These are phyloP conservation scores for Carex sylvatica DNA, from an alignment of 202 grass and related monocot species.

Conservation along the genomic window DNA sequence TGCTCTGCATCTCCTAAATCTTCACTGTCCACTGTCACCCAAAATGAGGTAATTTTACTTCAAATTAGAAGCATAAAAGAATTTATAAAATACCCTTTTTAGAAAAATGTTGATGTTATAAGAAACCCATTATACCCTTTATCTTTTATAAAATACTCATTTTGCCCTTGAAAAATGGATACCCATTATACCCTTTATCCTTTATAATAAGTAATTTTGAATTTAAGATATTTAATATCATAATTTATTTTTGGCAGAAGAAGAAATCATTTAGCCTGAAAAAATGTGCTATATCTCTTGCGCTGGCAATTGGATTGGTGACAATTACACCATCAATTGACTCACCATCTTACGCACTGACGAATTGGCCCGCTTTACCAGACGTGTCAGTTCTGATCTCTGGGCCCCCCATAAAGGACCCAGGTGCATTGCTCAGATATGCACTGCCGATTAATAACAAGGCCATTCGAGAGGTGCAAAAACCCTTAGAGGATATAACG, in stretches of 20 bases:
- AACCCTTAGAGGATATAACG: slow-evolving; percentile 88
- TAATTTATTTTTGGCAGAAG: slow-evolving; percentile 39
- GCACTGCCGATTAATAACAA: slow-evolving; percentile 94
- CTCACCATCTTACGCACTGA: slow-evolving; percentile 46
- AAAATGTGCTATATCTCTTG: slow-evolving; percentile 74
- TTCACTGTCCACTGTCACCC: neutral
- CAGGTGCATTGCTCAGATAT: slow-evolving; percentile 90
- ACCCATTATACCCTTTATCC: too few species aligned
- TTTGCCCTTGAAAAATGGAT: too few species aligned
- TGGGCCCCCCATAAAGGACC: slow-evolving; percentile 97
- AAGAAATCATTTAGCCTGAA: slow-evolving; percentile 55
- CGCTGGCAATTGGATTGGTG: slow-evolving; percentile 74
- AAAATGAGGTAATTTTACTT: slow-evolving; percentile 13
- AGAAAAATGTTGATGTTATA: too few species aligned
- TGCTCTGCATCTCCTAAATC: slow-evolving; percentile 8
- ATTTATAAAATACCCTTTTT: too few species aligned
- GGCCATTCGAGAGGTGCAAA: slow-evolving; percentile 93
- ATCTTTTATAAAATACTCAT: too few species aligned
- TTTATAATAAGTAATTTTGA: neutral
- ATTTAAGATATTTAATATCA: neutral
- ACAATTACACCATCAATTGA: slow-evolving; percentile 38
- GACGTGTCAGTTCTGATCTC: slow-evolving; percentile 95
- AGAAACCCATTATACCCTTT: too few species aligned
- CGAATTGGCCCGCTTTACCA: slow-evolving; percentile 55
- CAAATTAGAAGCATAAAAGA: too few species aligned